Evolutionary conservation across 306 rosid genomes (phyloP).

Genomic region (Inga laurina): DNA sequence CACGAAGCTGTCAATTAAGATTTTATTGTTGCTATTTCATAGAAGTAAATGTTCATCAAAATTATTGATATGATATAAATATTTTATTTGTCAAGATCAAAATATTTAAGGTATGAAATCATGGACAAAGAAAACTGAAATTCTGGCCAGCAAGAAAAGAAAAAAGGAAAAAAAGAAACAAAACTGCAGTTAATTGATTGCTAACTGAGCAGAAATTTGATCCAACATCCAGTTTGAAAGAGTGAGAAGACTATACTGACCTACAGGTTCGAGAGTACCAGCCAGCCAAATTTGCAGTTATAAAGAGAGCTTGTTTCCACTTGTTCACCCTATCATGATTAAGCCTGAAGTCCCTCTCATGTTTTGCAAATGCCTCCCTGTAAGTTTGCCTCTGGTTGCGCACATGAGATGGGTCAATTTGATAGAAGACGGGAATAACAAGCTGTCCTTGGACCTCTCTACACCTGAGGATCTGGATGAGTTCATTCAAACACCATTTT

Average conservation of each 20-base stretch:
- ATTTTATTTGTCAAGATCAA: not conserved
- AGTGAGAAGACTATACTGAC: not conserved
- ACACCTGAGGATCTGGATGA: not conserved
- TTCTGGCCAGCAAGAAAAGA: not conserved
- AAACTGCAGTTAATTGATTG: not conserved
- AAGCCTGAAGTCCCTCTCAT: not conserved
- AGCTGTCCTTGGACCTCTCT: not conserved
- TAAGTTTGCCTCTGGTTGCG: not conserved
- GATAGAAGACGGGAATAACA: constrained; percentile 13
- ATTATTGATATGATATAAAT: not conserved
- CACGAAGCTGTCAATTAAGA: not conserved
- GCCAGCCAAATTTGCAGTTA: not conserved
- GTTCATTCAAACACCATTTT: constrained; percentile 28
- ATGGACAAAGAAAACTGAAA: not conserved
- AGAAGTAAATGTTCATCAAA: not conserved
- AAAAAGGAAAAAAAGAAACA: too few relatives aligned
- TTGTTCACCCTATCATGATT: not conserved
- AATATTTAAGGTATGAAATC: not conserved
- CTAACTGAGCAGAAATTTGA: not conserved
- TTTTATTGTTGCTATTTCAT: not conserved
- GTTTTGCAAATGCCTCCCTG: not conserved
- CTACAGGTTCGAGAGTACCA: not conserved
- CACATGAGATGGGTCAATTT: constrained; percentile 7
- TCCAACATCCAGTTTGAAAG: not conserved
- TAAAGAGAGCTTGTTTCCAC: not conserved